Percentiles rank a stretch among this genome's conserved stretches.
phyloP scores from a whole-genome alignment of 2,329 filamentous ascomycete genomes.

The Didymella lethalis region DNA sequence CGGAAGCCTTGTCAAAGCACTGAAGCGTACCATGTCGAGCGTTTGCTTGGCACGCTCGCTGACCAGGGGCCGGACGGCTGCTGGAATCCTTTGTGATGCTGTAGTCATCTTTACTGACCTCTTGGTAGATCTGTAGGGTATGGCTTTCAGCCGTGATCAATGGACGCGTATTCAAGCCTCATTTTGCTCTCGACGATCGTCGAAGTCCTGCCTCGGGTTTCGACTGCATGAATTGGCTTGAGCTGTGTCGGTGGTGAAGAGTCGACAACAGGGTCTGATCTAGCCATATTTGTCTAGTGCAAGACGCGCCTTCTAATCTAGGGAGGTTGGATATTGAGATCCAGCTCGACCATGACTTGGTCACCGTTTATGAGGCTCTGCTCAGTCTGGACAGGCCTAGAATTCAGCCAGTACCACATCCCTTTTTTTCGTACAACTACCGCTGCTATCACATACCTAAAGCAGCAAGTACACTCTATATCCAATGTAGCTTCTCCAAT shows the following conservation, averaged over 20 bases:
- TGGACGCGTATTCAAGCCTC: not conserved
- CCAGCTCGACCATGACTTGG: not conserved
- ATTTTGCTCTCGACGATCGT: slow-evolving; percentile 3
- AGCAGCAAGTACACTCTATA: not conserved
- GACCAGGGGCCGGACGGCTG: slow-evolving; percentile 67
- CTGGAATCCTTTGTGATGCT: slow-evolving; percentile 62
- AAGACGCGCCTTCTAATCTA: not conserved
- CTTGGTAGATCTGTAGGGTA: not conserved
- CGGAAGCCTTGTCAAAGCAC: not conserved
- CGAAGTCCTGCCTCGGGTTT: slow-evolving; percentile 7
- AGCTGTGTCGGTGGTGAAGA: slow-evolving; percentile 13
- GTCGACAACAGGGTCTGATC: slow-evolving; percentile 2
- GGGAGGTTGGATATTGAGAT: not conserved
- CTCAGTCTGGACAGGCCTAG: not conserved
- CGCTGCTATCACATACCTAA: not conserved
- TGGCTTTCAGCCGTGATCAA: slow-evolving; percentile 10
- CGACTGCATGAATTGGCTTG: not conserved
- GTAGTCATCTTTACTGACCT: slow-evolving; percentile 26
- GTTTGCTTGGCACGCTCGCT: slow-evolving; percentile 83
- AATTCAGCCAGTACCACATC: not conserved
- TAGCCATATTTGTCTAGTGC: not conserved
- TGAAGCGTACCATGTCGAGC: slow-evolving; percentile 68
- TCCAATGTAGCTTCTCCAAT: not conserved
- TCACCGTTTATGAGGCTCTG: not conserved
- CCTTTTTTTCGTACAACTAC: not conserved